These are phyloP conservation scores for Wickerhamomyces rabaulensis DNA, from an alignment of 805 yeast genomes.

Conservation along the genomic window DNA sequence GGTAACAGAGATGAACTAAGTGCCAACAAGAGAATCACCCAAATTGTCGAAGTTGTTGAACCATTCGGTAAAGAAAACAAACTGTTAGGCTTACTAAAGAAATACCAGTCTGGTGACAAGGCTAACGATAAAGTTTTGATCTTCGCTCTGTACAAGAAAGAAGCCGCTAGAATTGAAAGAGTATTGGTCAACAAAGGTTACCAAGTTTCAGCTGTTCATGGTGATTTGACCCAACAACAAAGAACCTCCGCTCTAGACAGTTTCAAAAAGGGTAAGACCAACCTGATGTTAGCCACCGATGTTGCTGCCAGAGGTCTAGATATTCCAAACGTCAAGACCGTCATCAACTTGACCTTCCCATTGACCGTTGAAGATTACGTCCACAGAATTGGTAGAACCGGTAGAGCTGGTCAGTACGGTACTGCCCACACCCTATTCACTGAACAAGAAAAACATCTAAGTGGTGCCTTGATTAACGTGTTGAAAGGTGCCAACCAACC, in stretches of 20 bases:
- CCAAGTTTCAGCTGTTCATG: constrained; percentile 89
- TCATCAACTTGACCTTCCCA: constrained; percentile 93
- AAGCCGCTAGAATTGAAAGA: constrained; percentile 87
- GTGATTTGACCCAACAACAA: constrained; percentile 89
- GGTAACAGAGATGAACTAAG: constrained; percentile 92
- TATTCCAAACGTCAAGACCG: constrained; percentile 94
- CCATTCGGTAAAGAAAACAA: constrained; percentile 74
- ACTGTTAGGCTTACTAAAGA: constrained; percentile 62
- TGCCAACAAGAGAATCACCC: constrained; percentile 92
- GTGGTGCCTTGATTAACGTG: constrained; percentile 91
- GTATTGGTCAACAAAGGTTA: constrained; percentile 68
- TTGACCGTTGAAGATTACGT: constrained; percentile 95
- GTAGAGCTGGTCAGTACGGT: constrained; percentile 95
- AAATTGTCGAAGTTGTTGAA: constrained; percentile 87
- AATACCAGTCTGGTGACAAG: constrained; percentile 65
- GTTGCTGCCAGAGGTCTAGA: constrained; percentile 98
- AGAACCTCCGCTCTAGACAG: constrained; percentile 82
- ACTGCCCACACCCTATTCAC: constrained; percentile 94
- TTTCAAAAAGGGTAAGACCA: constrained; percentile 76
- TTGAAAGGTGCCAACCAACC: constrained; percentile 91
- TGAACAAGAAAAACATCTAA: constrained; percentile 91
- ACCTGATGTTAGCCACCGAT: constrained; percentile 88
- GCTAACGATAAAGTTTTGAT: constrained; percentile 79
- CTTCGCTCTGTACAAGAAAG: constrained; percentile 94
- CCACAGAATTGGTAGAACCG: constrained; percentile 96